Base-by-base conservation (phyloP, 371 early-diverging fungal species). In the Rhizopus sp. region DNA sequence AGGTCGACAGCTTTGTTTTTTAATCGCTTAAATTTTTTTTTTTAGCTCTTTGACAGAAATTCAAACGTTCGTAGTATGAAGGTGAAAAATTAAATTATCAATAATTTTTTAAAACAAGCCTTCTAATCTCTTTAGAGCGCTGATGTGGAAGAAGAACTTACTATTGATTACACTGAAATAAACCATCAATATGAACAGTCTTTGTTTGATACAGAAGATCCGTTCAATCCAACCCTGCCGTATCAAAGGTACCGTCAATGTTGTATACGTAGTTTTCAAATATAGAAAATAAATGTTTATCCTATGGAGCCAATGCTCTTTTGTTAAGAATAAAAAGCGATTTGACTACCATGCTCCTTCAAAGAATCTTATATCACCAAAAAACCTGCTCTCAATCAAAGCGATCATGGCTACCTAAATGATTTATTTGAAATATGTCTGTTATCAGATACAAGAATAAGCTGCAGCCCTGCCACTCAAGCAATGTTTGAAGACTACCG, bases 191-290 rank as follows among this genome's bases (percentile, higher is more conserved):
- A 48, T 9, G 56, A 40, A 2, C 40, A 48, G 16, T 49, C 37
- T 15, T 56, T 56, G 56, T 56, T 56, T 56, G 49, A 56, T 9
- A 6, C 38, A 29, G 56, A 30, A 13, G 49, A 49, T 39, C 56
- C 56, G 3, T 56, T 56, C 40, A 56, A 56, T 31, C 30, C 49
- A 47, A 56, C 15, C 49, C 49, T 6, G 9, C 4, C 32, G n/a
- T 56, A 3, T 38, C 49, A 47, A 56, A 56, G 56, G 56, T 56
- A 56, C n/a, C 30, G 37, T 55, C 29, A 47, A 17, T 46, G 1
- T 29, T 55, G 55, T 55, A 55, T 46, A 35, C 30, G 33, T 46
- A 13, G 35, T 37, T 46, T 45, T 9, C 17, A 3, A 46, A 29
- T 23, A 46, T 29, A 13, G 29, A 55, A 29, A 3, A 34, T 5